These are phyloP conservation scores for Phytophthora citricola DNA, from an alignment of 352 stramenopile species.

Conservation along the genomic window DNA sequence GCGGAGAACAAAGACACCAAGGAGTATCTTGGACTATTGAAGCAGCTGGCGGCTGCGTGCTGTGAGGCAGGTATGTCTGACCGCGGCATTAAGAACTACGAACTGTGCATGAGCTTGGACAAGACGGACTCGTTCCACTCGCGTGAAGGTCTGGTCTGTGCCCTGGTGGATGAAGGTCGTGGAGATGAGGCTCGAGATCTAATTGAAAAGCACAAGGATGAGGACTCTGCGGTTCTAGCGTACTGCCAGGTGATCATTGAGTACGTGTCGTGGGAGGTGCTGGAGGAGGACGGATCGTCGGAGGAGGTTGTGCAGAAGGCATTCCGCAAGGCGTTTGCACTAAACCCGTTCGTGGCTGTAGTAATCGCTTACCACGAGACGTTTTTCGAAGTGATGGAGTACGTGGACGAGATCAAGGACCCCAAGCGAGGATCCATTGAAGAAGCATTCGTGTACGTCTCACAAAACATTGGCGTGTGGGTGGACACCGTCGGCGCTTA, in stretches of 20 bases:
- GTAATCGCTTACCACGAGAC: conserved; percentile 82
- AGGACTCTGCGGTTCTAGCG: conserved; percentile 71
- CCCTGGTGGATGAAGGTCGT: conserved; percentile 80
- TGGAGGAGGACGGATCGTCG: conserved; percentile 82
- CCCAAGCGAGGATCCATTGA: conserved; percentile 78
- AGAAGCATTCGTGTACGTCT: conserved; percentile 84
- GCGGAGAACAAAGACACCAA: conserved; percentile 67
- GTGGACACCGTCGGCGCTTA: conserved; percentile 82
- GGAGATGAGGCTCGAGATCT: conserved; percentile 73
- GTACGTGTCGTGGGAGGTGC: conserved; percentile 90
- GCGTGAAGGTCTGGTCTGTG: conserved; percentile 77
- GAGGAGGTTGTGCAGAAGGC: conserved; percentile 79
- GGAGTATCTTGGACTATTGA: conserved; percentile 70
- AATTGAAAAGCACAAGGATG: conserved; percentile 66
- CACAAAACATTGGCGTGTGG: conserved; percentile 86
- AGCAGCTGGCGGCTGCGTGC: conserved; percentile 76
- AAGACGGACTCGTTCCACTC: conserved; percentile 64
- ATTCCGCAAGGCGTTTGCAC: conserved; percentile 68
- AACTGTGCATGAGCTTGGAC: conserved; percentile 81
- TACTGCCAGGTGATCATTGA: conserved; percentile 88
- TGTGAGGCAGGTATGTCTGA: conserved; percentile 77
- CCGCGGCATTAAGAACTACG: conserved; percentile 84
- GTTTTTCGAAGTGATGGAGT: conserved; percentile 85
- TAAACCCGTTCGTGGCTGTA: conserved; percentile 88
- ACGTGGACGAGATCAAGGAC: conserved; percentile 84